These are phyloP conservation scores for Passiflora organensis DNA, from an alignment of 345 rosid species.

Conservation along the genomic window DNA sequence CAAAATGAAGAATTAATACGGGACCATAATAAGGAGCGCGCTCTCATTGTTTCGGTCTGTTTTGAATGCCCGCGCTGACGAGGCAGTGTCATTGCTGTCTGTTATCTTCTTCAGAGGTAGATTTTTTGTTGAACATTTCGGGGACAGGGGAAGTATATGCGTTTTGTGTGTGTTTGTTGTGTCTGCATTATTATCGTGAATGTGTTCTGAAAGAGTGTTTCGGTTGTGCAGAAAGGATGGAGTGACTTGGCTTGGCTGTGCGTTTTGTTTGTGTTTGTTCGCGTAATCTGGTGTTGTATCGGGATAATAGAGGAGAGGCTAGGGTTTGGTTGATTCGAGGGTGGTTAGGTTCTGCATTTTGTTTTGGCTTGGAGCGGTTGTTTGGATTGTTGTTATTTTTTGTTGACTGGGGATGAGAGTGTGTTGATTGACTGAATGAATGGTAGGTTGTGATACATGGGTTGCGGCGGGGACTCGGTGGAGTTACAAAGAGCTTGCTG, in stretches of 20 bases:
- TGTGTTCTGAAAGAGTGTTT: constrained; percentile 16
- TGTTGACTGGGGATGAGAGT: too few relatives aligned
- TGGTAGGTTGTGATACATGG: constrained; percentile 18
- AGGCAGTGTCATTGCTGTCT: too few relatives aligned
- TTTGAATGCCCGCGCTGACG: too few relatives aligned
- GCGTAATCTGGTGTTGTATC: background rate
- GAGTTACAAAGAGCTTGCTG: constrained; percentile 14
- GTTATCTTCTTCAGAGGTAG: too few relatives aligned
- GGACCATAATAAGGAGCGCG: too few relatives aligned
- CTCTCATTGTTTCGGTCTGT: too few relatives aligned
- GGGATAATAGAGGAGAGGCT: background rate
- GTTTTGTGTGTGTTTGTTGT: too few relatives aligned
- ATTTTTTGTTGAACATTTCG: too few relatives aligned
- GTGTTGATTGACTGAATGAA: constrained; percentile 11
- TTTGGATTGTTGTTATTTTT: too few relatives aligned
- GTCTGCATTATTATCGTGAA: constrained; percentile 31
- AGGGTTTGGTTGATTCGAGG: constrained; percentile 19
- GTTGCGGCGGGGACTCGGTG: constrained; percentile 23
- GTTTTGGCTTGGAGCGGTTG: constrained; percentile 11
- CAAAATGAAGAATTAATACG: too few relatives aligned
- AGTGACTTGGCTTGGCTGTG: constrained; percentile 3
- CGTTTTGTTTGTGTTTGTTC: background rate
- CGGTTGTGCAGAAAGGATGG: constrained; percentile 25
- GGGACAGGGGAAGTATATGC: too few relatives aligned
- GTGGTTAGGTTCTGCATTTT: constrained; percentile 32